A percentile compares a stretch with the other conserved stretches of the same genome.
Evolutionary conservation across 2,329 filamentous ascomycete species (phyloP).

Genomic region (Ophiostoma piceae): DNA sequence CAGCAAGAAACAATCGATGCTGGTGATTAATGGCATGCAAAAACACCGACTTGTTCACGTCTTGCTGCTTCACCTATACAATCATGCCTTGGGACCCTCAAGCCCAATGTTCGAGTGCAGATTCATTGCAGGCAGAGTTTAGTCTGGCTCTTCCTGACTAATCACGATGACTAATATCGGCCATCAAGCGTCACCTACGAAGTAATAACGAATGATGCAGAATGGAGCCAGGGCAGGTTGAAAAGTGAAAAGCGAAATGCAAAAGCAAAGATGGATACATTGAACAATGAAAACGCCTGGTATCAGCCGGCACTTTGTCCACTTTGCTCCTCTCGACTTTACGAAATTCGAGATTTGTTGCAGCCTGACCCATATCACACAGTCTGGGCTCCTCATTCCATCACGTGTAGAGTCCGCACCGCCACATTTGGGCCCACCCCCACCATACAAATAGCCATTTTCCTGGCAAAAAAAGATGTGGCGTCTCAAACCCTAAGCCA

Average conservation of each 20-base stretch:
- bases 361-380: background rate
- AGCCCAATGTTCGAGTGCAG: background rate
- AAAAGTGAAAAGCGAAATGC: background rate
- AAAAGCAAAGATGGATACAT: background rate
- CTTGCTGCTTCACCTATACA: background rate
- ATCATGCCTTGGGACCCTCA: background rate
- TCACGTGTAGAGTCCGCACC: constrained; percentile 12
- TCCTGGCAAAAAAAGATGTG: constrained; percentile 20
- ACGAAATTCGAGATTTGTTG: background rate
- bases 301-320: background rate
- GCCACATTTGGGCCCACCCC: constrained; percentile 5
- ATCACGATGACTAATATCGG: background rate
- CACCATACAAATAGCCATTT: constrained; percentile 7
- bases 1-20: background rate
- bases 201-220: background rate
- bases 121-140: background rate
- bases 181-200: background rate
- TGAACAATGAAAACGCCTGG: background rate
- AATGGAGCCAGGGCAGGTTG: background rate
- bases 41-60: background rate
- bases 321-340: background rate
- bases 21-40: background rate
- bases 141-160: background rate
- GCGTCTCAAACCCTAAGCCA: constrained; percentile 22
- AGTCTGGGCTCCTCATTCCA: background rate